phyloP scores from a whole-genome alignment of 2,329 filamentous ascomycete genomes.

The Trichothecium roseum region DNA sequence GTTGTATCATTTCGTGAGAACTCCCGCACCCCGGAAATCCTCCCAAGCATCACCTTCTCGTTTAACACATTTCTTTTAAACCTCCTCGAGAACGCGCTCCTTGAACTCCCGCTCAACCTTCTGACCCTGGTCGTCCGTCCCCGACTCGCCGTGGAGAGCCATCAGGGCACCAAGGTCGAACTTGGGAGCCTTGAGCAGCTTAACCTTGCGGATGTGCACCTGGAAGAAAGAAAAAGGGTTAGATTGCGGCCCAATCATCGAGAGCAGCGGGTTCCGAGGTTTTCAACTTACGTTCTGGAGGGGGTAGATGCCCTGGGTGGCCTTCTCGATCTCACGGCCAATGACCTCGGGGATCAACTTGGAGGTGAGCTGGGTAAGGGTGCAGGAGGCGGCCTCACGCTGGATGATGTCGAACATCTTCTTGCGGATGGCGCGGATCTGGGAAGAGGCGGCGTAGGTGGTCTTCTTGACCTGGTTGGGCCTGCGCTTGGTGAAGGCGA shows the following conservation, averaged over 20 bases:
- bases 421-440: slow-evolving; percentile 96
- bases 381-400: slow-evolving; percentile 90
- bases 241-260: slow-evolving; percentile 8
- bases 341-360: slow-evolving; percentile 99
- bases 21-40: slow-evolving; percentile 19
- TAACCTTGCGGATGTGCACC: slow-evolving; percentile 99
- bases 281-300: slow-evolving; percentile 92
- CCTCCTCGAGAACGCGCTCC: slow-evolving; percentile 88
- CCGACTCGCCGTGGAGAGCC: slow-evolving; percentile 94
- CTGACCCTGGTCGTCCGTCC: slow-evolving; percentile 90
- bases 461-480: slow-evolving; percentile 99
- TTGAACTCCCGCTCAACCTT: slow-evolving; percentile 99
- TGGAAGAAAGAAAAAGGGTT: slow-evolving; percentile 36
- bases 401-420: slow-evolving; percentile 99
- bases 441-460: slow-evolving; percentile 92
- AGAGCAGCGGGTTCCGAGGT: background rate
- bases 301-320: slow-evolving; percentile 98
- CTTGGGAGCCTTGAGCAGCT: slow-evolving; percentile 97
- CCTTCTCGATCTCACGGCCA: slow-evolving; percentile 99
- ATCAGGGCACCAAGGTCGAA: slow-evolving; percentile 97
- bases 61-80: slow-evolving; percentile 49
- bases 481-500: slow-evolving; percentile 98
- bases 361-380: slow-evolving; percentile 88
- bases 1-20: slow-evolving; percentile 20
- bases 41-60: slow-evolving; percentile 16